Evolutionary conservation across 805 yeast genomes (phyloP).

Genomic region (Wickerhamiella spandovensis): DNA sequence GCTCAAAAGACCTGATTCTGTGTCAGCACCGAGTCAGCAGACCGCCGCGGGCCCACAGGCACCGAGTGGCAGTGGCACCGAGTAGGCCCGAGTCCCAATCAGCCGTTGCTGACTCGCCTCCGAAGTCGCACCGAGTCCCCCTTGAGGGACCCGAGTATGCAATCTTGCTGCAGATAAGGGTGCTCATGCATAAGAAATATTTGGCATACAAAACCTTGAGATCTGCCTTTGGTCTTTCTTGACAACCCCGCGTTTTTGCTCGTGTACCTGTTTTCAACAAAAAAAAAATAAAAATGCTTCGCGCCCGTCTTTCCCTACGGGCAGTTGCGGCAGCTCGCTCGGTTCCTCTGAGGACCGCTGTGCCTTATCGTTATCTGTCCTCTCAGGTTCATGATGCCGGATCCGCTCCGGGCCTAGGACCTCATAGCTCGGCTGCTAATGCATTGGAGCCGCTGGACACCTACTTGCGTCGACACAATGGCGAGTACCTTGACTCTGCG

Average conservation of each 20-base stretch:
- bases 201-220: background rate
- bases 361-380: background rate
- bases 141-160: background rate
- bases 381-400: background rate
- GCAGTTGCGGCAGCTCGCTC: background rate
- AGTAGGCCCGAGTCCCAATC: background rate
- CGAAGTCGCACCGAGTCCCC: background rate
- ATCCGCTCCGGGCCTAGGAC: background rate
- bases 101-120: background rate
- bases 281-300: background rate
- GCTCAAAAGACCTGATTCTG: no score
- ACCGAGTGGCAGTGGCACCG: no score
- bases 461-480: constrained; percentile 82
- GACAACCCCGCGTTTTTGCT: no score
- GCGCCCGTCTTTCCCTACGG: background rate
- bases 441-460: constrained; percentile 46
- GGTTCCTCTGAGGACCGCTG: background rate
- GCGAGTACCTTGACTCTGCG: constrained; percentile 43
- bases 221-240: background rate
- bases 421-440: background rate
- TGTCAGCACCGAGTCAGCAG: no score
- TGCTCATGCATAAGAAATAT: background rate
- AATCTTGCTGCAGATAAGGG: background rate
- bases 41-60: no score
- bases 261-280: no score